These are phyloP conservation scores for Catunica adiposa DNA, from an alignment of 2,329 filamentous ascomycete species.

Conservation along the genomic window DNA sequence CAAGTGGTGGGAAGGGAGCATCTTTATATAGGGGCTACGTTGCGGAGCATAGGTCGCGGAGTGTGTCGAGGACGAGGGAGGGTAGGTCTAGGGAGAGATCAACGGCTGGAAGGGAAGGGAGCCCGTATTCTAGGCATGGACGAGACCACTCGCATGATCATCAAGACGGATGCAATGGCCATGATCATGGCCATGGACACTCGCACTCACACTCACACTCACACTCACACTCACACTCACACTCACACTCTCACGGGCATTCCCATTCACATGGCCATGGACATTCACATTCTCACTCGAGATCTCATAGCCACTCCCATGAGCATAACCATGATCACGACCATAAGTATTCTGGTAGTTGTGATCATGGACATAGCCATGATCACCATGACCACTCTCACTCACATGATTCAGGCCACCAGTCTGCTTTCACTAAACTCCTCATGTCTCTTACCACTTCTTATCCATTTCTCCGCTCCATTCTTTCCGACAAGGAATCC, in stretches of 20 bases:
- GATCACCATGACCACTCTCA: conserved; percentile 20
- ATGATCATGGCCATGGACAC: neutral
- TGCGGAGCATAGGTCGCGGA: conserved; percentile 1
- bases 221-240: too few relatives aligned
- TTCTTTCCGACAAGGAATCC: conserved; percentile 81
- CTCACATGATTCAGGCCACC: conserved; percentile 15
- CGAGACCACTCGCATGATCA: neutral
- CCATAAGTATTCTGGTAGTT: conserved; percentile 20
- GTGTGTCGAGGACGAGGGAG: neutral
- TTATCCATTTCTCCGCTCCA: conserved; percentile 68
- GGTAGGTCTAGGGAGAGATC: neutral
- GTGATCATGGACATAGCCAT: conserved; percentile 18
- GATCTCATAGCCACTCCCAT: neutral
- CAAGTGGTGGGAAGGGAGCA: neutral
- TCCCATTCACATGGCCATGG: conserved; percentile 18
- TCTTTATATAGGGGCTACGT: neutral
- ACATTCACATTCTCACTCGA: conserved; percentile 15
- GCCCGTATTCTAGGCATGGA: neutral
- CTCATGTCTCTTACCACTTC: conserved; percentile 52
- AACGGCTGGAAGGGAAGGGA: neutral
- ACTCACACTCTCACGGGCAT: conserved; percentile 1
- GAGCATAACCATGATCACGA: conserved; percentile 16
- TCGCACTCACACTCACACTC: neutral
- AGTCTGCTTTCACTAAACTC: conserved; percentile 53
- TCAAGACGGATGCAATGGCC: neutral